phyloP scores from a whole-genome alignment of 129 eudicot species.

The Flaveria trinervia region DNA sequence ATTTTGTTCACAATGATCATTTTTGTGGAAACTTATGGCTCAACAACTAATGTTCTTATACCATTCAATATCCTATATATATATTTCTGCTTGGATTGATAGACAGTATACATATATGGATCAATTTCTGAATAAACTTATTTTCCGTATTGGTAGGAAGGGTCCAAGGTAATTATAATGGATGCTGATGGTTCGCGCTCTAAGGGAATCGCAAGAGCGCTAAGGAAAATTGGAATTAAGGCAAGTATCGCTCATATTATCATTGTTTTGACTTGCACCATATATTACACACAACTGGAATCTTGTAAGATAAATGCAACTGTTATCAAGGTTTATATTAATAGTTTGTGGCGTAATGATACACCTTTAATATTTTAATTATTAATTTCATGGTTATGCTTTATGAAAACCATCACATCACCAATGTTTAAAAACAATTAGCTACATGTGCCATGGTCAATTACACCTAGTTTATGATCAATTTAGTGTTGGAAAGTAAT shows the following conservation, averaged over 20 bases:
- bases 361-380: background rate
- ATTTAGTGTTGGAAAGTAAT: background rate
- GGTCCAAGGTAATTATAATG: constrained; percentile 82
- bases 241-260: constrained; percentile 45
- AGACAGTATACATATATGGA: background rate
- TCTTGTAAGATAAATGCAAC: background rate
- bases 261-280: constrained; percentile 1
- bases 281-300: constrained; percentile 9
- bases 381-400: background rate
- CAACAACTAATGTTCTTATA: background rate
- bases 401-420: background rate
- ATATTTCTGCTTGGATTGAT: constrained; percentile 4
- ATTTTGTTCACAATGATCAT: background rate
- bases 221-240: constrained; percentile 79
- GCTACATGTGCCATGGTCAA: constrained; percentile 18
- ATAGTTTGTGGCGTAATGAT: background rate
- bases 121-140: constrained; percentile 25
- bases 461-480: background rate
- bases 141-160: constrained; percentile 53
- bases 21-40: constrained; percentile 14
- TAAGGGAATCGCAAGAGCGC: constrained; percentile 87
- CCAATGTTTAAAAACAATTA: background rate
- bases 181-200: constrained; percentile 93
- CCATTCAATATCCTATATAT: background rate
- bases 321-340: background rate